Percentiles rank a stretch among this genome's conserved stretches.
Evolutionary conservation across 2,329 filamentous ascomycete species (phyloP).

Genomic region (Clarireedia hainanense): DNA sequence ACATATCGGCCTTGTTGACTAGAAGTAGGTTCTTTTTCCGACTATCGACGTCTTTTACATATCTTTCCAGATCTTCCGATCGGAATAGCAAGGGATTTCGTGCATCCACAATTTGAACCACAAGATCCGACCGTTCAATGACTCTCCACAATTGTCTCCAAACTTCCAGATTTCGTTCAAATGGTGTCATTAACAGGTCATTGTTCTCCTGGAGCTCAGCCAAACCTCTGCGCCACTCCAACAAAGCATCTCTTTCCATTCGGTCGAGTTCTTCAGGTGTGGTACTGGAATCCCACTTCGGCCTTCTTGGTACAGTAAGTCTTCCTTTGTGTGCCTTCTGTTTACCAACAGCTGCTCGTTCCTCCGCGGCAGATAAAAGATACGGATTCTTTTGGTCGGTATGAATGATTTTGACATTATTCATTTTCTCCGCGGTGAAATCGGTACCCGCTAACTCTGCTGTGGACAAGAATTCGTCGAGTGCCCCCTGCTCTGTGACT

Average conservation of each 20-base stretch:
- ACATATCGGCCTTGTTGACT: slow-evolving; percentile 99
- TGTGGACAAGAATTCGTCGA: slow-evolving; percentile 94
- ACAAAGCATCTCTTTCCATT: slow-evolving; percentile 69
- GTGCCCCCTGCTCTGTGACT: slow-evolving; percentile 90
- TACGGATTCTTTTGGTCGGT: slow-evolving; percentile 94
- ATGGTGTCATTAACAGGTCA: slow-evolving; percentile 93
- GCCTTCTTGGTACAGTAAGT: slow-evolving; percentile 82
- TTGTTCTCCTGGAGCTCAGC: slow-evolving; percentile 91
- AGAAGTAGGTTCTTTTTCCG: slow-evolving; percentile 86
- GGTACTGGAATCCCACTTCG: slow-evolving; percentile 79
- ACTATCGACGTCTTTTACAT: slow-evolving; percentile 85
- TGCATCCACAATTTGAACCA: slow-evolving; percentile 98
- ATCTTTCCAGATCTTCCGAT: slow-evolving; percentile 85
- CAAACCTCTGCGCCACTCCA: slow-evolving; percentile 83
- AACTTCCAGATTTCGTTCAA: slow-evolving; percentile 94
- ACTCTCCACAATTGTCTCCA: slow-evolving; percentile 98
- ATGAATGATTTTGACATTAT: slow-evolving; percentile 98
- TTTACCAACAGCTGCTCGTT: slow-evolving; percentile 69
- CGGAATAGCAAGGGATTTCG: slow-evolving; percentile 90
- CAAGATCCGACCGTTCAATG: slow-evolving; percentile 88
- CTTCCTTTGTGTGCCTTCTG: slow-evolving; percentile 72
- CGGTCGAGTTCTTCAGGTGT: slow-evolving; percentile 75
- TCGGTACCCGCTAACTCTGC: slow-evolving; percentile 97
- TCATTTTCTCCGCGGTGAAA: slow-evolving; percentile 98
- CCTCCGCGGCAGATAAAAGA: slow-evolving; percentile 76